Evolutionary conservation across 768 basidiomycete genomes (phyloP).

Genomic region (Tylopilus sp.): DNA sequence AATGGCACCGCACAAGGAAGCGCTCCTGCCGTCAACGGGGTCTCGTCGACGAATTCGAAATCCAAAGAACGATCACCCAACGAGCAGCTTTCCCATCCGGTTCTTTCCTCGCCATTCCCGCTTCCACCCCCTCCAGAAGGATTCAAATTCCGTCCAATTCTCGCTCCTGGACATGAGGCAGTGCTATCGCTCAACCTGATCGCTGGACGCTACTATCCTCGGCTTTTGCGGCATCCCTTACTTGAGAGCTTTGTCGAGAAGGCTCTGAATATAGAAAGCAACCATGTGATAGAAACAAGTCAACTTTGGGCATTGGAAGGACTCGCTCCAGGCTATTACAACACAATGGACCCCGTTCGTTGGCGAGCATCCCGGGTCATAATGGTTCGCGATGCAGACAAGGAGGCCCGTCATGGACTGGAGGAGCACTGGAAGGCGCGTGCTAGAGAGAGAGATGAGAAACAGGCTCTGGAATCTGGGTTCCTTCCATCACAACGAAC

Average conservation of each 20-base stretch:
- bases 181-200: conserved; percentile 68
- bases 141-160: conserved; percentile 66
- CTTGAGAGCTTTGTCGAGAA: conserved; percentile 40
- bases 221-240: conserved; percentile 62
- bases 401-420: conserved; percentile 42
- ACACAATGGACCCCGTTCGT: conserved; percentile 63
- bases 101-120: conserved; percentile 32
- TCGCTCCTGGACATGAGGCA: conserved; percentile 57
- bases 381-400: conserved; percentile 66
- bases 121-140: conserved; percentile 67
- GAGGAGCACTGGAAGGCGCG: conserved; percentile 37
- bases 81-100: conserved; percentile 37
- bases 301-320: conserved; percentile 75
- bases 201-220: conserved; percentile 79
- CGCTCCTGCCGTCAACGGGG: conserved; percentile 17
- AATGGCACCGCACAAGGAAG: conserved; percentile 12
- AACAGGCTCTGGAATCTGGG: conserved; percentile 11
- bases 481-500: conserved; percentile 13
- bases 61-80: conserved; percentile 20
- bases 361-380: conserved; percentile 49
- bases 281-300: conserved; percentile 39
- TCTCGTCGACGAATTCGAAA: conserved; percentile 5
- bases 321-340: conserved; percentile 59
- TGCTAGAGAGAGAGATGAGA: conserved; percentile 29
- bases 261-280: conserved; percentile 36